Percentiles rank a stretch among this genome's conserved stretches.
These are phyloP conservation scores for Metschnikowia santaceciliae DNA, from an alignment of 805 yeast genomes.

Conservation along the genomic window DNA sequence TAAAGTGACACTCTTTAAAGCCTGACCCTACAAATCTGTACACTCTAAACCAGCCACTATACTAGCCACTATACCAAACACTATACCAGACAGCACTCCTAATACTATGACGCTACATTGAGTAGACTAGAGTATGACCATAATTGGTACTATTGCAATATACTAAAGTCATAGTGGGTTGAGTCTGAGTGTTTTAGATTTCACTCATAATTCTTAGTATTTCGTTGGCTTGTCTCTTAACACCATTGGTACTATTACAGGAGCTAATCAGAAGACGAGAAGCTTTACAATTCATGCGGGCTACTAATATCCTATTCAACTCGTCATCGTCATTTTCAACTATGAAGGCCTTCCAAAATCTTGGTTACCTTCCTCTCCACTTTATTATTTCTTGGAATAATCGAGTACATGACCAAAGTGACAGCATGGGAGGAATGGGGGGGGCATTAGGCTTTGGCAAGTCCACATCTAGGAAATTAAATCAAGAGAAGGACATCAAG, in stretches of 20 bases:
- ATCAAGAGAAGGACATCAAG: slow-evolving; percentile 78
- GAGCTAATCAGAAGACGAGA: neutral
- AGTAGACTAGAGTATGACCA: too few relatives aligned
- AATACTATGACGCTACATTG: too few relatives aligned
- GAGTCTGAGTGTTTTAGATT: too few relatives aligned
- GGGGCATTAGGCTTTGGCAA: slow-evolving; percentile 77
- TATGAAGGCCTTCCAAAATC: slow-evolving; percentile 53
- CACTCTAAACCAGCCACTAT: too few relatives aligned
- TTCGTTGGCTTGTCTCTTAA: neutral
- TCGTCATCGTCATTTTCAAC: slow-evolving; percentile 10
- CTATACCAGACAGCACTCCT: too few relatives aligned
- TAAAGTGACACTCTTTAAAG: too few relatives aligned
- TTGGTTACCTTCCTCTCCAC: slow-evolving; percentile 84
- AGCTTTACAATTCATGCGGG: slow-evolving; percentile 4
- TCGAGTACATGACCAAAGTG: slow-evolving; percentile 76
- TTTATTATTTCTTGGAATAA: slow-evolving; percentile 77
- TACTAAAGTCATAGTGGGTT: too few relatives aligned
- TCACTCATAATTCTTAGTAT: too few relatives aligned
- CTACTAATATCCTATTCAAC: slow-evolving; percentile 10
- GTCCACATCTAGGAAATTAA: slow-evolving; percentile 73
- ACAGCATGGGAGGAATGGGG: slow-evolving; percentile 45
- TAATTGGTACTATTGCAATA: too few relatives aligned
- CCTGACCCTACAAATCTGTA: too few relatives aligned
- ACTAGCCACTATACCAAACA: too few relatives aligned
- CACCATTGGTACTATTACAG: neutral